These are phyloP conservation scores for Candida labiduridarum DNA, from an alignment of 1,139 yeast species.

Conservation along the genomic window DNA sequence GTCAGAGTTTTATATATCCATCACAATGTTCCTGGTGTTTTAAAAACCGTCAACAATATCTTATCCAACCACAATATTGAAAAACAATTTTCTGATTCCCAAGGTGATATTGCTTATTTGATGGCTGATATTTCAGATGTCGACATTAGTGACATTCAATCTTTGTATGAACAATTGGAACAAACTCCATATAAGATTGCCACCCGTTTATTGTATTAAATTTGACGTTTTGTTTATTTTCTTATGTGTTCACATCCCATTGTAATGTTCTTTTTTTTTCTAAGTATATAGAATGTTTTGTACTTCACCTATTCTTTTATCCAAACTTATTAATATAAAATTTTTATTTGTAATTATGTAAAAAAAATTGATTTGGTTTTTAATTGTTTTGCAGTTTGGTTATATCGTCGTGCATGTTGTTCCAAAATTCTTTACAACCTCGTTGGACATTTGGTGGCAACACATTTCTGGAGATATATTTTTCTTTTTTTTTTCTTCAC, in stretches of 20 bases:
- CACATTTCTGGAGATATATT: conserved; percentile 1
- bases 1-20: conserved; percentile 96
- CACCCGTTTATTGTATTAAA: conserved; percentile 83
- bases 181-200: conserved; percentile 90
- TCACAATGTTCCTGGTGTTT: conserved; percentile 98
- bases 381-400: not conserved
- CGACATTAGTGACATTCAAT: conserved; percentile 76
- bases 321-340: not conserved
- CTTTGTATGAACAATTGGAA: conserved; percentile 82
- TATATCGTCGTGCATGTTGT: not conserved
- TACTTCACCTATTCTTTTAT: not conserved
- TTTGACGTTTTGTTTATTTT: not conserved
- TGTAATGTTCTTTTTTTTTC: not conserved
- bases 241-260: not conserved
- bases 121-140: conserved; percentile 98
- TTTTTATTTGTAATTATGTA: not conserved
- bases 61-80: conserved; percentile 94
- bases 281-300: conserved; percentile 2
- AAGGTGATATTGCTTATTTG: conserved; percentile 94
- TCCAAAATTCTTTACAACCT: not conserved
- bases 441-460: conserved; percentile 7
- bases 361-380: not conserved
- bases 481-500: not conserved
- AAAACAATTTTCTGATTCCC: conserved; percentile 95
- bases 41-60: conserved; percentile 95